Base-by-base conservation (phyloP, 371 early-diverging fungal genomes). In the Chytridiales sp. region DNA sequence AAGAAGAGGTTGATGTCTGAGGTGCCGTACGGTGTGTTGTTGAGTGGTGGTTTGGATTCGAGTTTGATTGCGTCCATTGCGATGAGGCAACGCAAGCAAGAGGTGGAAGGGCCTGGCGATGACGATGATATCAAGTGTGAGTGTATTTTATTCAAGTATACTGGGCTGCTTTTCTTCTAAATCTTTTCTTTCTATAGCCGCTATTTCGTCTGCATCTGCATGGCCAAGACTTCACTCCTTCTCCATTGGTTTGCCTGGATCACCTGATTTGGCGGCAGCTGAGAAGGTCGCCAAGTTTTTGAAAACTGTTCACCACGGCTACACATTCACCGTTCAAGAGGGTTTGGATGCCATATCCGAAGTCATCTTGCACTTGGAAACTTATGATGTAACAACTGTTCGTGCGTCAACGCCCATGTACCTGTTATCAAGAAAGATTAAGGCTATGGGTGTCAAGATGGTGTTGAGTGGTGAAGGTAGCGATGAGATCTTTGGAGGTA, bases 351-450 rank as follows among this genome's bases (percentile, higher is more conserved):
- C 97, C 40, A 82, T 97, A 27, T 83, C 81, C 46, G 97, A 97
- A 74, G 94, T 97, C 50, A 88, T 97, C 67, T 88, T 92, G 68
- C 96, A 97, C 64, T 76, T 97, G 42, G 97, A 97, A 77, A 95
- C 95, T 1, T 97, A 97, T 71, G 97, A 97, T 73, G 97, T 97
- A n/a, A 97, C 97, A n/a, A 95, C 97, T 27, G 85, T 95, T 68
- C 89, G 97, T 50, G 97, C 97, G 6, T 90, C 90, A 29, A 97
- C 97, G 1, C 97, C 97, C 54, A 95, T 97, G 97, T 95, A 94
- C 76, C 84, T 95, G 35, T 75, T 95, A 44, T 88, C 91, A 49
- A 85, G 97, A 59, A 93, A 93, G 80, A 94, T 97, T 83, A 97
- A 93, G 78, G 91, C 95, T 31, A 88, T 91, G 78, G 96, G 96